A percentile compares a stretch with the other conserved stretches of the same genome.
These are phyloP conservation scores for Xylaria arbuscula DNA, from an alignment of 2,329 filamentous ascomycete species.

Conservation along the genomic window DNA sequence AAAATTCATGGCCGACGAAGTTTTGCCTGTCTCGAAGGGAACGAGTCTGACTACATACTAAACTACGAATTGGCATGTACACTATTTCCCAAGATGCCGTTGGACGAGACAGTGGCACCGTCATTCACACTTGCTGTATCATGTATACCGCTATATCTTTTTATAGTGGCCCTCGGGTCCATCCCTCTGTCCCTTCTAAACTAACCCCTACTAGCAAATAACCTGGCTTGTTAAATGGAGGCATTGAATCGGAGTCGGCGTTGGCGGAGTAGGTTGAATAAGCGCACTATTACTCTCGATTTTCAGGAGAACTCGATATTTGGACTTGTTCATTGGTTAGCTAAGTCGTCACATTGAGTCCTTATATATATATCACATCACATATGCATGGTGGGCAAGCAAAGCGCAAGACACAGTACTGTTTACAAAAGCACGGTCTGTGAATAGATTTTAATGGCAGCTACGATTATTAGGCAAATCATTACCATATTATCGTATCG, in stretches of 20 bases:
- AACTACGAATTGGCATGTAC: background rate
- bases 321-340: conserved; percentile 12
- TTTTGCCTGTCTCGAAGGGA: background rate
- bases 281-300: background rate
- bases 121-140: background rate
- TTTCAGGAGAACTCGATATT: conserved; percentile 10
- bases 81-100: too few species aligned
- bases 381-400: background rate
- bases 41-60: background rate
- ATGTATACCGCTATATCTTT: background rate
- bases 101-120: background rate
- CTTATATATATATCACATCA: background rate
- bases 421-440: conserved; percentile 3
- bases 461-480: background rate
- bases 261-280: background rate
- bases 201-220: background rate
- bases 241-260: conserved; percentile 12
- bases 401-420: conserved; percentile 4
- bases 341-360: background rate
- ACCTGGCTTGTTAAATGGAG: conserved; percentile 1
- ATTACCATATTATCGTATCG: background rate
- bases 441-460: conserved; percentile 1
- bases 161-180: background rate
- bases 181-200: background rate
- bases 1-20: background rate